These are phyloP conservation scores for Crithidia fasciculata DNA, from an alignment of 208 protist genomes.

Conservation along the genomic window DNA sequence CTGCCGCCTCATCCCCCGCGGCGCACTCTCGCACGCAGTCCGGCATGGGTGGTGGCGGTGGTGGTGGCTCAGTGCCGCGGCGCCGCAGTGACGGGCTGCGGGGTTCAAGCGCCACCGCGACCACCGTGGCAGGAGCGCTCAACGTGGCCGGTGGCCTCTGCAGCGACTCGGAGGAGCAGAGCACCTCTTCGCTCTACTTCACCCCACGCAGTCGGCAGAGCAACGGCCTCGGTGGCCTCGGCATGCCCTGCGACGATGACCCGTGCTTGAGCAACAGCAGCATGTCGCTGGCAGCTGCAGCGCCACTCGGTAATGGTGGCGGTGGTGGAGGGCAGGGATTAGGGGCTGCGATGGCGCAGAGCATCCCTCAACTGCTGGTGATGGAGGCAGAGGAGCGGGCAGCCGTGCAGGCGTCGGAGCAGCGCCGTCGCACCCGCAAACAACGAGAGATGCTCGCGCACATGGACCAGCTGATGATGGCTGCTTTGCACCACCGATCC, in stretches of 20 bases:
- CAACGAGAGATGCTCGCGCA: background rate
- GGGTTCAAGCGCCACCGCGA: background rate
- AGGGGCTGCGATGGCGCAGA: background rate
- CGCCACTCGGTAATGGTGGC: background rate
- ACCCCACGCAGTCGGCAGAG: constrained; percentile 11
- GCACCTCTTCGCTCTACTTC: constrained; percentile 7
- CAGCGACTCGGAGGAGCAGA: constrained; percentile 22
- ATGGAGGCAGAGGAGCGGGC: constrained; percentile 11
- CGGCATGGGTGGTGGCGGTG: background rate
- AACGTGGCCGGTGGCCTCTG: background rate
- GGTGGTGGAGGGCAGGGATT: background rate
- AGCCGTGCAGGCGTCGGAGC: background rate
- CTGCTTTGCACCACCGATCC: constrained; percentile 13
- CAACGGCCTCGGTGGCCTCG: background rate
- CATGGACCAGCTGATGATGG: constrained; percentile 28
- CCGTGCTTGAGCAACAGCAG: constrained; percentile 9
- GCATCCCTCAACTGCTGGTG: constrained; percentile 11
- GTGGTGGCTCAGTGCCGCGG: background rate
- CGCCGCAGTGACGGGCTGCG: constrained; percentile 1
- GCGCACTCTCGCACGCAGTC: constrained; percentile 12
- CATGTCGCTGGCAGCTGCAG: constrained; percentile 1
- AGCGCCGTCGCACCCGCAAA: constrained; percentile 1
- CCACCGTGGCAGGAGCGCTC: background rate
- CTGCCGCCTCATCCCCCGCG: background rate
- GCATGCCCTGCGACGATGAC: background rate